Conservation (phyloP, 805 yeast genomes). For the Starmerella tilneyi region DNA sequence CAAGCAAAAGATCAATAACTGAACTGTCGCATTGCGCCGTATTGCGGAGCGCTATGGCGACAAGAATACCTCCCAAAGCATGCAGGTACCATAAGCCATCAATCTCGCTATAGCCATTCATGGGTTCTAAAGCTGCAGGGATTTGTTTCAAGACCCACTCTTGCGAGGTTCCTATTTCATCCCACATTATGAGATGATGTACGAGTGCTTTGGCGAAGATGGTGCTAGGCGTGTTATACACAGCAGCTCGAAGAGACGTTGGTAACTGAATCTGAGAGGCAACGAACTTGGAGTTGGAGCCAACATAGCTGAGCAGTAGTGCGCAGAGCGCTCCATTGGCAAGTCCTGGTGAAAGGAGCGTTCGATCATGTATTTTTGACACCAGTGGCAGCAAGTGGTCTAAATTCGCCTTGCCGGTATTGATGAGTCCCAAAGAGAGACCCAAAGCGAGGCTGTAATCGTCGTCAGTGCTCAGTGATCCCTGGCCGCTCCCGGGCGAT, state of each 20-base stretch:
- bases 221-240: constrained; percentile 70
- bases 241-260: constrained; percentile 45
- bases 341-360: constrained; percentile 5
- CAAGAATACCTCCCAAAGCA: constrained; percentile 51
- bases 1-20: constrained; percentile 42
- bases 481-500: not conserved
- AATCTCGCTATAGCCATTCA: constrained; percentile 37
- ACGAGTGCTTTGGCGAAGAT: constrained; percentile 56
- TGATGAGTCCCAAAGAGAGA: constrained; percentile 71
- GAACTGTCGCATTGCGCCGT: constrained; percentile 55
- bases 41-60: constrained; percentile 62
- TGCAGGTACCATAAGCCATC: constrained; percentile 35
- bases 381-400: constrained; percentile 52
- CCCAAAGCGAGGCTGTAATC: constrained; percentile 41
- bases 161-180: constrained; percentile 38
- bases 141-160: constrained; percentile 52
- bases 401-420: constrained; percentile 49
- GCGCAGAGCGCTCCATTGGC: constrained; percentile 62
- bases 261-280: constrained; percentile 58
- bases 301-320: constrained; percentile 59
- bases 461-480: constrained; percentile 46
- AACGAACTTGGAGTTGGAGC: constrained; percentile 48
- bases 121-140: constrained; percentile 32
- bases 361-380: constrained; percentile 2
- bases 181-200: constrained; percentile 63